phyloP scores from a whole-genome alignment of 495 filamentous ascomycete genomes.

The Neurospora sublineolata region DNA sequence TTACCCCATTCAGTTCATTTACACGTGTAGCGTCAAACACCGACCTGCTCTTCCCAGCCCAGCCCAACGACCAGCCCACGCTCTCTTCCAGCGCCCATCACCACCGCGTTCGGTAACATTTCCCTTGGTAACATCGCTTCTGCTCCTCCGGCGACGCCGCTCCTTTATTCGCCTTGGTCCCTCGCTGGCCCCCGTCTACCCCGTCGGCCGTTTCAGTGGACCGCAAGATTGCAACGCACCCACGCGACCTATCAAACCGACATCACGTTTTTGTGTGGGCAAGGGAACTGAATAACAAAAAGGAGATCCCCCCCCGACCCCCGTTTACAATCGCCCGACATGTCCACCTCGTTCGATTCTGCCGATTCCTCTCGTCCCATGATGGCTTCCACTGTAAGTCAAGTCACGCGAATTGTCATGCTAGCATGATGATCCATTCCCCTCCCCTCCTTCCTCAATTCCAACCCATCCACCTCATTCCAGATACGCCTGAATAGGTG shows the following conservation, averaged over 20 bases:
- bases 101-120: not conserved
- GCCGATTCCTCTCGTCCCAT: constrained; percentile 66
- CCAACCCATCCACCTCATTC: not conserved
- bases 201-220: not conserved
- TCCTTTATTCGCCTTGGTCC: not conserved
- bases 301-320: not conserved
- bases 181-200: not conserved
- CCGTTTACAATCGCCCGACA: constrained; percentile 23
- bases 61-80: not conserved
- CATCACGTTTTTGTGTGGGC: not conserved
- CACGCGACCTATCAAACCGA: not conserved
- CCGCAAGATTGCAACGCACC: not conserved
- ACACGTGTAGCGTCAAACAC: not conserved
- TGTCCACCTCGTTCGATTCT: constrained; percentile 60
- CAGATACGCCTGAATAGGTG: not conserved
- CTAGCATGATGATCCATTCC: not conserved
- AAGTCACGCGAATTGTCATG: constrained; percentile 24
- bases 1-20: not conserved
- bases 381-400: constrained; percentile 62
- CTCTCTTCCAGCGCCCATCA: not conserved
- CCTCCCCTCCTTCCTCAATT: constrained; percentile 7
- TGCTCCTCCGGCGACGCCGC: not conserved
- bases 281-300: constrained; percentile 1
- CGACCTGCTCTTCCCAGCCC: not conserved
- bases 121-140: not conserved